phyloP scores from a whole-genome alignment of 495 filamentous ascomycete genomes.

The Penicillium chermesinum region DNA sequence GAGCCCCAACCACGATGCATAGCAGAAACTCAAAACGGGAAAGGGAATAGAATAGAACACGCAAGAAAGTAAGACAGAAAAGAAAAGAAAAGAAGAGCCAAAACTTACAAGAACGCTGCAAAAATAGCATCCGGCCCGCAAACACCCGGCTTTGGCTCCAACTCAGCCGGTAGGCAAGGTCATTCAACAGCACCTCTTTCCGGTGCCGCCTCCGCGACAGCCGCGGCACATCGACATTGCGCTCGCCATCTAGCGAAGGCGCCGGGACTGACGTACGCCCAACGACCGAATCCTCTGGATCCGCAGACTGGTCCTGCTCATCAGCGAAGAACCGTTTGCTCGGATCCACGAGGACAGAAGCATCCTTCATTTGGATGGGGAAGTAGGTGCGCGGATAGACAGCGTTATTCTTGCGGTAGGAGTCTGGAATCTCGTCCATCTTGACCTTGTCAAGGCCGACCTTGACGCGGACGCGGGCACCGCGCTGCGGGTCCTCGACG shows the following conservation, averaged over 20 bases:
- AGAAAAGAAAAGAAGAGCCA: not conserved
- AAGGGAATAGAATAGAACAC: not conserved
- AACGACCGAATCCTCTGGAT: constrained; percentile 45
- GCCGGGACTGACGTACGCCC: constrained; percentile 61
- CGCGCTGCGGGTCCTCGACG: constrained; percentile 79
- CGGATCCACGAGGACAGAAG: constrained; percentile 57
- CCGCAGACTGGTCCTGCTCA: constrained; percentile 51
- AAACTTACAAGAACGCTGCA: constrained; percentile 86
- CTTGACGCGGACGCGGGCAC: constrained; percentile 73
- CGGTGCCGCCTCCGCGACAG: constrained; percentile 59
- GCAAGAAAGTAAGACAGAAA: not conserved
- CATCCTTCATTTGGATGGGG: constrained; percentile 78
- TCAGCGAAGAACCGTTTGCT: constrained; percentile 63
- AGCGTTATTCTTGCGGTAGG: constrained; percentile 78
- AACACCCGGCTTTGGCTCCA: constrained; percentile 92
- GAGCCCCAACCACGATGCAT: not conserved
- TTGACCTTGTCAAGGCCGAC: constrained; percentile 84
- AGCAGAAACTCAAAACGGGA: constrained; percentile 2
- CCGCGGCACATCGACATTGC: constrained; percentile 66
- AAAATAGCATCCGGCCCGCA: constrained; percentile 74
- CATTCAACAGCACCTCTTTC: constrained; percentile 83
- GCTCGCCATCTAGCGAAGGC: constrained; percentile 70
- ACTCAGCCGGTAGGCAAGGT: constrained; percentile 88
- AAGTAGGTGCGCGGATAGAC: constrained; percentile 90
- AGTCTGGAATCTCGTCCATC: constrained; percentile 90